Base-by-base conservation (phyloP, 2,329 filamentous ascomycete species). In the Fusarium proliferatum region DNA sequence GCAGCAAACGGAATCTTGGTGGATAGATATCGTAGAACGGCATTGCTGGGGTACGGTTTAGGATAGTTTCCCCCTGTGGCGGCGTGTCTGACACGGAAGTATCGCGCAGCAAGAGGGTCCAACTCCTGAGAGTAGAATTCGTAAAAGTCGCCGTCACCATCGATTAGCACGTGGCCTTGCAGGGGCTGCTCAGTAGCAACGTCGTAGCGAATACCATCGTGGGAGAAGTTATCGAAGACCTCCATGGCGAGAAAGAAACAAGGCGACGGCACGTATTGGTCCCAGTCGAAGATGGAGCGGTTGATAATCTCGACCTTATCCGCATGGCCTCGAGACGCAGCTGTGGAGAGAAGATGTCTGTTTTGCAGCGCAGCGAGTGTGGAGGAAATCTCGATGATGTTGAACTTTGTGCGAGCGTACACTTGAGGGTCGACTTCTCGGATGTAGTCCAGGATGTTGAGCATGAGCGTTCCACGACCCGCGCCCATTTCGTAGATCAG, bases 401-500 rank as follows among this genome's bases (percentile, higher is more conserved):
- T 94, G 88, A 93, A 99, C 79, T 94, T 93, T 9, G 96, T 99
- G 66, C 96, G 91, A 77, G 93, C 92, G 83, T 99, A 99, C 38
- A 99, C 96, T 73, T 95, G 93, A 1, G 95, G 94, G 78, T 98
- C 94, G 49, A 92, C 88, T 74, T 94, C 92, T 71, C 95, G 93
- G 81, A 99, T 97, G 82, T 97, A 97, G 86, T 99, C 96, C 70
- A 99, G 88, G 65, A 99, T 95, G 82, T 99, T 99, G 80, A 96
- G 88, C 96, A 99, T 99, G 80, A 99, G 89, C 1, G 97, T 99
- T 71, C 96, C 96, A 78, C 97, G 96, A 77, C 96, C 96, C 43
- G 96, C 96, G 59, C 96, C 96, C 93, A 99, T 97, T 82, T 99
- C 96, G 88, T 98, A 99, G 82, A 99, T 97, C 78, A 97, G 94